Percentiles rank a stretch among this genome's conserved stretches.
phyloP scores from a whole-genome alignment of 1,284 basidiomycete genomes.

The Coniferiporia sulphurascens region DNA sequence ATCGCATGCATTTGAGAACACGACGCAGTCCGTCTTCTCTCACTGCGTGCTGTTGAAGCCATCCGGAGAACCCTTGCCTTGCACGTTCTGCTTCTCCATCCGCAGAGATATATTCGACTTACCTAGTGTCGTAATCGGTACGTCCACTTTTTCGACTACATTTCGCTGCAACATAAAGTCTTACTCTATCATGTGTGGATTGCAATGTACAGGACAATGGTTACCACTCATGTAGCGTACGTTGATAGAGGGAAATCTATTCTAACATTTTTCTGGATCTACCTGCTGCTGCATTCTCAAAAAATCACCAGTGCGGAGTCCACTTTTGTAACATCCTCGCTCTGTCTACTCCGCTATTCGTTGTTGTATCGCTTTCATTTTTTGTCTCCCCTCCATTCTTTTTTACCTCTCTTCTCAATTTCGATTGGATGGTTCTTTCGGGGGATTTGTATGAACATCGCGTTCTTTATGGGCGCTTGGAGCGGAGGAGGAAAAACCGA shows the following conservation, averaged over 20 bases:
- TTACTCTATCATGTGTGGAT: conserved; percentile 1
- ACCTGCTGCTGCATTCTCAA: too few relatives aligned
- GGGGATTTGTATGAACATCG: too few relatives aligned
- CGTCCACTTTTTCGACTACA: conserved; percentile 18
- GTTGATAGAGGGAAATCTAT: conserved; percentile 2
- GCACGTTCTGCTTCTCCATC: conserved; percentile 92
- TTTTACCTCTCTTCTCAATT: not conserved
- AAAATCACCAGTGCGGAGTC: too few relatives aligned
- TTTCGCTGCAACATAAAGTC: not conserved
- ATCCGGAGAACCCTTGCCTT: conserved; percentile 74
- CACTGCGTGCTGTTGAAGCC: conserved; percentile 85
- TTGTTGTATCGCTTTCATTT: too few relatives aligned
- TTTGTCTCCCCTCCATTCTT: not conserved
- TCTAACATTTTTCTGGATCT: not conserved
- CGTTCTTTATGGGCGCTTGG: too few relatives aligned
- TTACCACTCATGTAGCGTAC: conserved; percentile 58
- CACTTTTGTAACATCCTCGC: too few relatives aligned
- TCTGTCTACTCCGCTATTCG: too few relatives aligned
- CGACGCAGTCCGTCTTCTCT: conserved; percentile 90
- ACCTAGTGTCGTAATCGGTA: conserved; percentile 83
- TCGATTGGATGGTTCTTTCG: not conserved
- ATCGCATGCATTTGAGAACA: conserved; percentile 92
- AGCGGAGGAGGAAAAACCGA: not conserved
- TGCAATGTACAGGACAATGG: conserved; percentile 60
- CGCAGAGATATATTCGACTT: conserved; percentile 85